A percentile compares a stretch with the other conserved stretches of the same genome.
phyloP scores from a whole-genome alignment of 345 rosid genomes.

The Rhodamnia argentea region DNA sequence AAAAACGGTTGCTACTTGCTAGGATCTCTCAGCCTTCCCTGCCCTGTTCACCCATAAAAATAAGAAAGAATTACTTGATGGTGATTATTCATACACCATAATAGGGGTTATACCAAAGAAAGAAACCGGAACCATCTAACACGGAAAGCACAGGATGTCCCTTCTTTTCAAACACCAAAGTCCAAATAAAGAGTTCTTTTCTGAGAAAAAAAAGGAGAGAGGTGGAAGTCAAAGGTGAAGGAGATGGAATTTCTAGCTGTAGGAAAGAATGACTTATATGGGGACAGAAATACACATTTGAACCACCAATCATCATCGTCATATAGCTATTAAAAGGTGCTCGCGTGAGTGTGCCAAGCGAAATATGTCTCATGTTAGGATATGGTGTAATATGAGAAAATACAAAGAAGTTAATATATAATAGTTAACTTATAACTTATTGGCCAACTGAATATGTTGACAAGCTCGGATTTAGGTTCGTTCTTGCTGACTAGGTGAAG shows the following conservation, averaged over 20 bases:
- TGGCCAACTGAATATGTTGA: accelerated
- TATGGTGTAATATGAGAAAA: not conserved
- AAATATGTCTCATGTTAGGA: not conserved
- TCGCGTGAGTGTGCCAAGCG: not conserved
- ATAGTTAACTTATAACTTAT: not conserved
- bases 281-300: not conserved
- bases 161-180: not conserved
- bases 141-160: not conserved
- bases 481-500: not conserved
- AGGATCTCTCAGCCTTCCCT: not conserved
- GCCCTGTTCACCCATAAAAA: not conserved
- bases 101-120: not conserved
- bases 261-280: not conserved
- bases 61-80: not conserved
- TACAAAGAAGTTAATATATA: too few species aligned
- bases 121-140: not conserved
- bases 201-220: not conserved
- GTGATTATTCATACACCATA: not conserved
- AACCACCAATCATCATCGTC: accelerated
- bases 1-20: not conserved
- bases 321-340: not conserved
- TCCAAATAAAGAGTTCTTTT: not conserved
- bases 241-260: not conserved
- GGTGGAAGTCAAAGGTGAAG: not conserved
- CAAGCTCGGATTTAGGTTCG: not conserved